Conservation (phyloP, 208 protist genomes). For the Acanthamoeba triangularis region DNA sequence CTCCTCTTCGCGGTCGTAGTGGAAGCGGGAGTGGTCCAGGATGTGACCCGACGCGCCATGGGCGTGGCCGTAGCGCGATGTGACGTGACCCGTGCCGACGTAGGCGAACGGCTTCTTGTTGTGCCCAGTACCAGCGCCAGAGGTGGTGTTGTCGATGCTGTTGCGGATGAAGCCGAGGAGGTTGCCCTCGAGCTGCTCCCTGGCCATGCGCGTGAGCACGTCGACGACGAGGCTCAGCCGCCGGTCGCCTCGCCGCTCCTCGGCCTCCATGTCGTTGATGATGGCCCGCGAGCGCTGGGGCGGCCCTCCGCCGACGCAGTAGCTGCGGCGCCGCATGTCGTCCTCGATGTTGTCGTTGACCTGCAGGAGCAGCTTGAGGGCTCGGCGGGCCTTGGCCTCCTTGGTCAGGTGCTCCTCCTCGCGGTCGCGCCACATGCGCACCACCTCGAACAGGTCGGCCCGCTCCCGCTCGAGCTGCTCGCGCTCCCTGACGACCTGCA, state of each 20-base stretch:
- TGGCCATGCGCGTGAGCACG: background rate
- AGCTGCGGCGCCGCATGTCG: background rate
- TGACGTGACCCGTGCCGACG: too few species aligned
- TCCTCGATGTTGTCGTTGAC: conserved; percentile 9
- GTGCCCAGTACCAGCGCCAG: too few species aligned
- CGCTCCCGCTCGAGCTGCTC: background rate
- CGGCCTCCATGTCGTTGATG: background rate
- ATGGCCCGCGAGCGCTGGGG: background rate
- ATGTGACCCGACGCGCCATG: too few species aligned
- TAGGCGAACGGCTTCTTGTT: too few species aligned
- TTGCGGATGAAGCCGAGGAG: background rate
- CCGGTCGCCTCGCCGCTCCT: background rate
- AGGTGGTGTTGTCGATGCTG: background rate
- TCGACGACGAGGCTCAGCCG: conserved; percentile 29
- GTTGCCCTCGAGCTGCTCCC: conserved; percentile 41
- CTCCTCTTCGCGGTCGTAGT: too few species aligned
- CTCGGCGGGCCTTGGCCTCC: background rate
- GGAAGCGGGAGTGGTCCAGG: too few species aligned
- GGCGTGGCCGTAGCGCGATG: too few species aligned
- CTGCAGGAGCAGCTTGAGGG: background rate
- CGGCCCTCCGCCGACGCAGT: background rate
- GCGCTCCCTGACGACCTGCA: background rate
- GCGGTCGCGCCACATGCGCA: conserved; percentile 25
- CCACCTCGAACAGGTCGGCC: conserved; percentile 1
- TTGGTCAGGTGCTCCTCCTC: background rate